A percentile compares a stretch with the other conserved stretches of the same genome.
Evolutionary conservation across 768 basidiomycete species (phyloP).

Genomic region (Pholiota microspora): DNA sequence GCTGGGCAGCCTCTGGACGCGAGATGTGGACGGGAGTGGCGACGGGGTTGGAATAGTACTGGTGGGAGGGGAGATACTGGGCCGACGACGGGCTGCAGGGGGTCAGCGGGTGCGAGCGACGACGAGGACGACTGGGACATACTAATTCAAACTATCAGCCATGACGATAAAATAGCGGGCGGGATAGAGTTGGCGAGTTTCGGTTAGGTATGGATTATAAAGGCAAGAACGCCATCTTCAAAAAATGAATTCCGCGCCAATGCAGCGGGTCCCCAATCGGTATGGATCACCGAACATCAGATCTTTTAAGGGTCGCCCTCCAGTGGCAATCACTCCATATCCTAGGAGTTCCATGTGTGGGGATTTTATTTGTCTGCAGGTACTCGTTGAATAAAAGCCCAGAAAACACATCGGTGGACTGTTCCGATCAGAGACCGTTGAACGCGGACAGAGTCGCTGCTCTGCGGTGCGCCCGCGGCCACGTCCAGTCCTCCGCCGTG

Average conservation of each 20-base stretch:
- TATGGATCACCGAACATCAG: constrained; percentile 62
- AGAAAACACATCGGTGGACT: constrained; percentile 24
- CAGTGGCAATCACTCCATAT: constrained; percentile 45
- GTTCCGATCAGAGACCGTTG: constrained; percentile 32
- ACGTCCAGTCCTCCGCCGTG: constrained; percentile 31
- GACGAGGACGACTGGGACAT: constrained; percentile 50
- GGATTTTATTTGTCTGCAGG: constrained; percentile 39
- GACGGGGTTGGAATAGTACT: constrained; percentile 34
- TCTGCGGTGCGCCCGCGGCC: constrained; percentile 31
- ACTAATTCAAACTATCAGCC: constrained; percentile 44
- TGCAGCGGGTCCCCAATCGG: constrained; percentile 42
- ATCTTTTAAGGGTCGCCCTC: constrained; percentile 61
- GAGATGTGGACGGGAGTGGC: constrained; percentile 44
- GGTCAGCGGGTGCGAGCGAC: constrained; percentile 15
- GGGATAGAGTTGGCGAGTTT: constrained; percentile 27
- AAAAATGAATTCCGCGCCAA: constrained; percentile 42
- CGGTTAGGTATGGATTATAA: constrained; percentile 48
- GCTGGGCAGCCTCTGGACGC: constrained; percentile 47
- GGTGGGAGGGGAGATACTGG: constrained; percentile 39
- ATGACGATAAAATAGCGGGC: constrained; percentile 40
- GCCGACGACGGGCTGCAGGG: constrained; percentile 34
- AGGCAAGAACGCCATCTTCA: constrained; percentile 25
- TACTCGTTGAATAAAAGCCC: background rate
- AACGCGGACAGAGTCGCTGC: constrained; percentile 6
- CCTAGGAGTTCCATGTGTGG: constrained; percentile 40